Evolutionary conservation across 2,329 filamentous ascomycete species (phyloP), one percentile per base, ranked within the genome.

Genomic region (Monosporascus ibericus): DNA sequence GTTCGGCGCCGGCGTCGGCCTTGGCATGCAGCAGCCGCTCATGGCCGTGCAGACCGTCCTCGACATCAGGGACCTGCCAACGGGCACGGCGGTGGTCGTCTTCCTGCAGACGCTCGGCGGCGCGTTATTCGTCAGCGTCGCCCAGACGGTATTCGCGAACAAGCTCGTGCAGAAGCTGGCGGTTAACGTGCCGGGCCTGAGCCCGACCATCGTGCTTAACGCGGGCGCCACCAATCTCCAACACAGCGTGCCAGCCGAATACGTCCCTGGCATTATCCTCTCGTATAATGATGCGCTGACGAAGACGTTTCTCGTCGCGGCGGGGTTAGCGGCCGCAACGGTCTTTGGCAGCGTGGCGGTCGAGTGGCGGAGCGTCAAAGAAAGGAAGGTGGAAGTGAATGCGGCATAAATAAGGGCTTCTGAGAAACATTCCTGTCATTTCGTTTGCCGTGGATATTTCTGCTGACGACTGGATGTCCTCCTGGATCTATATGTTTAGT

Each of bases 111-210:
- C 68, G 0, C 61, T 78, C 0, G 73, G 71, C 25, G 72, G 72
- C 5, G 67, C 73, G 6, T 61, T 82, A 1, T 81, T 81, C 54
- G 71, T 83, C 27, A 73, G 73, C 3, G 70, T 79, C 24, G 78
- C 68, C 1, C 72, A 82, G 55, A 75, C 73, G 51, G 70, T 82
- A 17, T 79, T 82, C 54, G 72, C 70, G 46, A 79, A 78, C 57
- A 64, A 68, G 8, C 69, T 82, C 2, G 60, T 74, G 20, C 56
- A 65, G 11, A 67, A 73, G 40, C 53, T 78, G 6, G 60, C 56
- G 3, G 60, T 62, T n/a, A 58, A 64, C 48, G 65, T 71, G 2
- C 74, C 73, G 0, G 58, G 49, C 0, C 49, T 76, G 1, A 62
- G 73, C 27, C 65, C 71, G 1, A 4, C 53, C 1, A 46, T 57